Evolutionary conservation across 208 protist species (phyloP), one percentile per base, ranked within the genome.

Genomic region (Hexamita inflata): DNA sequence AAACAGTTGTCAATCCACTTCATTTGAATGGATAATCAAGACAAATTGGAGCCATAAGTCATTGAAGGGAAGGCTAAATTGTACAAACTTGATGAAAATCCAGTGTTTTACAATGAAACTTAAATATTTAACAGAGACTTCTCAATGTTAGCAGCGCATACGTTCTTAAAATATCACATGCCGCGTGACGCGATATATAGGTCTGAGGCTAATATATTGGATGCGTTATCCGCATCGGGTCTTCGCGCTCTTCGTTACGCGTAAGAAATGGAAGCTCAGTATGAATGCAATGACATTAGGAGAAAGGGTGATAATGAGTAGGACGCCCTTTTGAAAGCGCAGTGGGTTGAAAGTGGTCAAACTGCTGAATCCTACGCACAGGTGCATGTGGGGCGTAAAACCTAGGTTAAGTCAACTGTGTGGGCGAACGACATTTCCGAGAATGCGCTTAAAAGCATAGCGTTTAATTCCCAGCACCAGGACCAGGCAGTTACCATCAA

Each of bases 201-300:
- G 11, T 39, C 9, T 4, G 38, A 64, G 29, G 29, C 68, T n/a
- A 7, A 34, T 0, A 29, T 79, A 7, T 34, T 80, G 13, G 77
- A 80, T 39, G 65, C 58, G 32, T 32, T 80, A 0, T 75, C 77
- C 32, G 77, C 77, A n/a, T 64, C 70, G 40, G 77, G 77, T 35
- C 35, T 80, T 58, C 29, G 77, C 32, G 41, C 59, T 9, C 28
- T 80, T 32, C 4, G 77, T 9, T 80, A 74, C 60, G 59, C 68
- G 1, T 58, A 68, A 60, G 77, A 80, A 59, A 29, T 80, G 0
- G 67, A 26, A 45, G 60, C 34, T 15, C 19, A 65, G 34, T 42
- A 65, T 0, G 13, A 32, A 38, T n/a, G 42, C 1, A 19, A 32
- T 58, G 26, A 58, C 28, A 66, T 80, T 49, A 67, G 67, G 29